Conservation (phyloP, 495 filamentous ascomycete genomes). For the Neurospora sp. region DNA sequence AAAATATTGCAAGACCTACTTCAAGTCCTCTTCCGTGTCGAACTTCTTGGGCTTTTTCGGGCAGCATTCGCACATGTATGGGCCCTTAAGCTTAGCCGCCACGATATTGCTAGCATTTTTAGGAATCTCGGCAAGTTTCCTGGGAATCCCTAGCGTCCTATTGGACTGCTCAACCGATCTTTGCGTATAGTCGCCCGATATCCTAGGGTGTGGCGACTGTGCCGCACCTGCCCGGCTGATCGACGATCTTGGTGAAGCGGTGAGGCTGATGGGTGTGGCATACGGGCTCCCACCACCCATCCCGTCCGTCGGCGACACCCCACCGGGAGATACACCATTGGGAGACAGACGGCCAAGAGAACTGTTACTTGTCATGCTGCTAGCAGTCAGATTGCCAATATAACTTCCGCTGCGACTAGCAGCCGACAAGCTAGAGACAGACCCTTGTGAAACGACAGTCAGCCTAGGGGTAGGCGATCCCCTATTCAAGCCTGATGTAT, state of each 20-base stretch:
- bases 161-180: slow-evolving; percentile 10
- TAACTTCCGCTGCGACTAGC: slow-evolving; percentile 64
- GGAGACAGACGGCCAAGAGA: slow-evolving; percentile 68
- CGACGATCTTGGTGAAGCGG: slow-evolving; percentile 47
- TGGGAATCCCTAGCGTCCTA: slow-evolving; percentile 33
- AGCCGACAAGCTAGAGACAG: slow-evolving; percentile 65
- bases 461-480: slow-evolving; percentile 49
- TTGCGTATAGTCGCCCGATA: slow-evolving; percentile 26
- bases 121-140: slow-evolving; percentile 36
- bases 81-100: slow-evolving; percentile 34
- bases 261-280: slow-evolving; percentile 45
- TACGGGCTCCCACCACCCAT: slow-evolving; percentile 49
- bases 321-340: slow-evolving; percentile 56
- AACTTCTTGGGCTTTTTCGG: slow-evolving; percentile 99
- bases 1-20: slow-evolving; percentile 45
- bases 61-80: slow-evolving; percentile 91
- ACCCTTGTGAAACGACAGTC: slow-evolving; percentile 50
- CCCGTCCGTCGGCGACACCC: slow-evolving; percentile 37
- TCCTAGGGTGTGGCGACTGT: slow-evolving; percentile 34
- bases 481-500: slow-evolving; percentile 39
- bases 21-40: slow-evolving; percentile 72
- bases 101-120: slow-evolving; percentile 26
- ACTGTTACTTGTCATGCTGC: slow-evolving; percentile 63
- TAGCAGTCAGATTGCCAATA: slow-evolving; percentile 58
- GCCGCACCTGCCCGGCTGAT: slow-evolving; percentile 27